Base-by-base conservation (phyloP, 192 early-diverging fungal species). In the Polychytrium aggregatum region DNA sequence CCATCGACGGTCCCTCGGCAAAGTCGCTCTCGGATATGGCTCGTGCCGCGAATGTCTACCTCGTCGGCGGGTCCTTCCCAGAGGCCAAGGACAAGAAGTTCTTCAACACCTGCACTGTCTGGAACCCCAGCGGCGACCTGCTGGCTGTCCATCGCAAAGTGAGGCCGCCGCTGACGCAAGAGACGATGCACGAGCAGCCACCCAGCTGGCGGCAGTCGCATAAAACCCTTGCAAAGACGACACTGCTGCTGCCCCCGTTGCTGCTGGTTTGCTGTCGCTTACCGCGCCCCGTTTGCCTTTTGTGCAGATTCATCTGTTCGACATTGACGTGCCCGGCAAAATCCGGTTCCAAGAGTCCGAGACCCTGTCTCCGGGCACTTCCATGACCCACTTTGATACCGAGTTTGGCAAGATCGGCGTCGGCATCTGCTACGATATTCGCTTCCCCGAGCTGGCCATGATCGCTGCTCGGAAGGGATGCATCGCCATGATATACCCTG, bases 401-500 rank as follows among this genome's bases (percentile, higher is more conserved):
- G 68, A 44, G 20, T 88, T 81, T 61, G 95, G 92, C 22, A 79
- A 73, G 47, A 75, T 98, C 50, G 92, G 92, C 13, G 61, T 96
- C 13, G 95, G 82, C 1, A 96, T 98, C 33, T 98, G 95, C 61
- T 98, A 98, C 62, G 95, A 98, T 49, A 85, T 98, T 11, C 64
- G 89, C 49, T 98, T 98, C 60, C 95, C 95, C 8, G 95, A 98
- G 53, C 67, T 92, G 56, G 91, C 95, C 35, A 92, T 85, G 82
- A 75, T 93, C 62, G 92, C 92, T 29, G 85, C 91, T 4, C 64
- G 87, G 34, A 76, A 75, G 57, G 86, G 88, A 0, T 91, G 88
- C 52, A 59, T 93, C 20, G 83, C 78, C 16, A 93, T 98, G 92
- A 78, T 98, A 27, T 98, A 95, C 54, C 95, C 92, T 2, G 95